Evolutionary conservation across 306 rosid genomes (phyloP), one percentile per base, ranked within the genome.

Genomic region (Hippophae tibetana): DNA sequence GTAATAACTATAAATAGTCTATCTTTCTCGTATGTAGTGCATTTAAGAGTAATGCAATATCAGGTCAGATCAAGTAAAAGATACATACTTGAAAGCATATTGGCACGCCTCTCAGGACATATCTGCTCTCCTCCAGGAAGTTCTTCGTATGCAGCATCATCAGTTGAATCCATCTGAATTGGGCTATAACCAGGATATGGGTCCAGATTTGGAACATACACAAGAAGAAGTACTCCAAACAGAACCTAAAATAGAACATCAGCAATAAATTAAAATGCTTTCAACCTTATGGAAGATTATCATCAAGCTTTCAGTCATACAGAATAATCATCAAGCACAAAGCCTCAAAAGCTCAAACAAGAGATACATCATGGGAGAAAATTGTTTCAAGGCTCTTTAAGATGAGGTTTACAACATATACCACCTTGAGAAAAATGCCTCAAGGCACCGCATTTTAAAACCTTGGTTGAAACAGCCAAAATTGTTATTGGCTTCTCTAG

Each of bases 101-200:
- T 79, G 52, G 65, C 79, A 65, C 52, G 78, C 76, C 84, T 74
- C 78, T 90, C 98, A 18, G 98, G 98, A 77, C 89, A 83, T 68
- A 83, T 80, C 52, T 70, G 75, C 61, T 90, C 98, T 72, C 81
- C 95, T 55, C 81, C 92, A 42, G 92, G 92, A 60, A 90, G 96
- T 75, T 83, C 96, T 72, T 78, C 92, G 71, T 85, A 90, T 43
- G 82, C 84, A 68, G 62, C 72, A 75, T 79, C 96, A 69, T 77
- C 76, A 52, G 70, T 65, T 65, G 70, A 43, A 68, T 87, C 98
- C 74, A 69, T 65, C 64, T 43, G 76, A 48, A 90, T 63, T 59
- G 92, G 89, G 10, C 76, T 63, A 76, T 83, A 85, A 58, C 92
- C 95, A 45, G 95, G 96, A 78, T 83, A 85, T 47, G 96, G 87